Evolutionary conservation across 495 filamentous ascomycete genomes (phyloP).

Genomic region (Collariella sp.): DNA sequence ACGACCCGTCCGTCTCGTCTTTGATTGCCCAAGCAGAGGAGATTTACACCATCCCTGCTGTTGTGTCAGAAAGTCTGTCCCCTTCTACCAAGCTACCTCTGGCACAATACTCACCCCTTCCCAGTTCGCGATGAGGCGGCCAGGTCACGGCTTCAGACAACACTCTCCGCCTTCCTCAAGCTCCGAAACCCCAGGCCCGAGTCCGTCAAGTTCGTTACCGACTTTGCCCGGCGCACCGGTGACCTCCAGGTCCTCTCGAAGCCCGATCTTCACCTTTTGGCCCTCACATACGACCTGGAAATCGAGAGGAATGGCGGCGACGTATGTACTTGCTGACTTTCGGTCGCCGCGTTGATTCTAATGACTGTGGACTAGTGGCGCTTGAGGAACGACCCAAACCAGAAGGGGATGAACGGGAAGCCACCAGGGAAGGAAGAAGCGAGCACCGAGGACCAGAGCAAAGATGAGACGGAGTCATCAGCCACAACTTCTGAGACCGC

Average conservation of each 20-base stretch:
- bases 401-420: conserved; percentile 66
- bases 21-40: conserved; percentile 66
- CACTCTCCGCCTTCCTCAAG: conserved; percentile 74
- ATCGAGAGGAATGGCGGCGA: conserved; percentile 71
- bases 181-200: conserved; percentile 62
- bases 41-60: conserved; percentile 76
- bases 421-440: conserved; percentile 39
- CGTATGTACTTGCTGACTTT: conserved; percentile 2
- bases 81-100: not conserved
- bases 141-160: conserved; percentile 67
- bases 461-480: conserved; percentile 1
- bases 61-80: conserved; percentile 74
- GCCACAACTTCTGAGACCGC: conserved; percentile 11
- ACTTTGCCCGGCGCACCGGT: conserved; percentile 84
- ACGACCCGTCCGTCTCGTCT: conserved; percentile 70
- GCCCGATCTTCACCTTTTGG: conserved; percentile 81
- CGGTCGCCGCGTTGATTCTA: not conserved
- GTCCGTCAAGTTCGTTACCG: conserved; percentile 68
- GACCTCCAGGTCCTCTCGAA: conserved; percentile 79
- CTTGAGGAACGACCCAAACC: conserved; percentile 63
- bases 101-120: not conserved
- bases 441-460: conserved; percentile 1
- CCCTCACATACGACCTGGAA: conserved; percentile 85
- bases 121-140: conserved; percentile 60
- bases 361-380: conserved; percentile 48